These are phyloP conservation scores for Cryphonectria japonica DNA, from an alignment of 2,329 filamentous ascomycete genomes.

Conservation along the genomic window DNA sequence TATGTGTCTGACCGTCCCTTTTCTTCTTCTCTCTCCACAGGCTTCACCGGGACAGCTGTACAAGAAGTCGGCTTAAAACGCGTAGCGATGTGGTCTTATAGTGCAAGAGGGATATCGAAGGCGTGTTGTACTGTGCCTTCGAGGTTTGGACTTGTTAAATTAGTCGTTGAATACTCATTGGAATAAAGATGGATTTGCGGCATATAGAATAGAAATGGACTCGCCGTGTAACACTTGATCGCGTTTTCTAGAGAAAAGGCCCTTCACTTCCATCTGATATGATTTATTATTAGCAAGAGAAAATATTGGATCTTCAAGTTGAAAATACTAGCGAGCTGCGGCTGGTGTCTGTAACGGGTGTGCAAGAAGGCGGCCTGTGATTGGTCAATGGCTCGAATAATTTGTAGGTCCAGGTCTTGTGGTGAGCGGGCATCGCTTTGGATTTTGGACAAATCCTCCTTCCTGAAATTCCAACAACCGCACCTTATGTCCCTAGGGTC, in stretches of 20 bases:
- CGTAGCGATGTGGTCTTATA: background rate
- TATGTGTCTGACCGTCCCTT: constrained; percentile 16
- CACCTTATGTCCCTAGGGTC: background rate
- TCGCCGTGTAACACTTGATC: background rate
- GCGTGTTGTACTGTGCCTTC: background rate
- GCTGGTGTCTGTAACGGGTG: background rate
- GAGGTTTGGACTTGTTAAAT: background rate
- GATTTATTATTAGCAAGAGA: too few species aligned
- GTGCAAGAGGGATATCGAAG: background rate
- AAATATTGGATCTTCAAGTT: background rate
- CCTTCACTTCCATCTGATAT: too few species aligned
- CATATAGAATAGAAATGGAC: background rate
- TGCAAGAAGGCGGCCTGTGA: background rate
- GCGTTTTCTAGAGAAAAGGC: too few species aligned
- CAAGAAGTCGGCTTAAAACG: constrained; percentile 24
- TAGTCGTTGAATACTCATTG: background rate
- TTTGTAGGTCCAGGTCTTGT: background rate
- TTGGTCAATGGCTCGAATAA: background rate
- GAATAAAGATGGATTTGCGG: background rate
- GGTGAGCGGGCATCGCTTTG: constrained; percentile 19
- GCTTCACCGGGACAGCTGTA: constrained; percentile 24
- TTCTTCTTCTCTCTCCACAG: background rate
- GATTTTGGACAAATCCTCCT: constrained; percentile 5
- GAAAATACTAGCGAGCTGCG: background rate
- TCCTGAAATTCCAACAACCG: constrained; percentile 3